Evolutionary conservation across 495 filamentous ascomycete species (phyloP), one percentile per base, ranked within the genome.

Genomic region (Tirmania nivea): DNA sequence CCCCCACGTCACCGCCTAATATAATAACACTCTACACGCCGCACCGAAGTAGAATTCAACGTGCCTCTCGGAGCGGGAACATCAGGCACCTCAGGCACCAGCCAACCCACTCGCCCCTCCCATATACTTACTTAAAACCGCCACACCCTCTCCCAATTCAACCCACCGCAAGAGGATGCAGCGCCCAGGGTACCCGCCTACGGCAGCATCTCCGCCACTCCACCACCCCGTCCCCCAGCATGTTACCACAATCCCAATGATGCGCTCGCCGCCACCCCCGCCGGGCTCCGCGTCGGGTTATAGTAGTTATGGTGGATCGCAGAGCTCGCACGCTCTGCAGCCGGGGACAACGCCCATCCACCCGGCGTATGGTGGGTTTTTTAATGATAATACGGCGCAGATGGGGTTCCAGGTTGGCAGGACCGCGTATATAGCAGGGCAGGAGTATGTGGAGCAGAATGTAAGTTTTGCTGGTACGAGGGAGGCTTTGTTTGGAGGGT

Each of bases 191-290:
- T 93, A 86, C 69, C 79, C 77, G 60, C 77, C 78, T 36, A 81
- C 79, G 45, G 81, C 84, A 54, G 83, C 85, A 60, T 94, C 90
- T 58, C 90, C 90, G 63, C 92, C 90, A 45, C 81, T 99, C 56
- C 90, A 99, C 69, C 90, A 99, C 67, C 90, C 90, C 31, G 88
- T 96, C 48, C 92, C 92, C 48, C 92, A 96, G 64, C 92, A 96
- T 75, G 88, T 96, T 54, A 94, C 92, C 59, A 93, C 88, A 50
- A 92, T 99, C 50, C 90, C 90, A n/a, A 88, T 95, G 70, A 82
- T 99, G 68, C 82, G 93, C 70, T 96, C 90, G 52, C 90, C 90
- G 36, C 90, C 90, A 47, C 89, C 83, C 1, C 71, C 72, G 53
- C 74, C 83, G 35, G 86, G 61, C 4, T 59, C 62, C 20, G 52